phyloP scores from a whole-genome alignment of 2,329 filamentous ascomycete species.

The Trichoderma brevicompactum region DNA sequence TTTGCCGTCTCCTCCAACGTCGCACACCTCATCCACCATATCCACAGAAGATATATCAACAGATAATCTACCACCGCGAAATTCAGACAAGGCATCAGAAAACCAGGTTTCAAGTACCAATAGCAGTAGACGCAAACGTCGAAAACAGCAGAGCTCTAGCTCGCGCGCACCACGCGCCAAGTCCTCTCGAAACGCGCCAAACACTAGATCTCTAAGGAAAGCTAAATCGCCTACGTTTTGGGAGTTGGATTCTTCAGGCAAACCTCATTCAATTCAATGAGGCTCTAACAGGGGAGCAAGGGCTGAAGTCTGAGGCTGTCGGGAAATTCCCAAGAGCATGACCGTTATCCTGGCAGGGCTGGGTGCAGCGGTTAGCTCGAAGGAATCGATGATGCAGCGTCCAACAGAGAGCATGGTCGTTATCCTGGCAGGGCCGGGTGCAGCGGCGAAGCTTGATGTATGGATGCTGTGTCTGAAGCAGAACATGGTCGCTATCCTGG shows the following conservation, averaged over 20 bases:
- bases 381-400: not conserved
- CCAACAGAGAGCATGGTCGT: conserved; percentile 17
- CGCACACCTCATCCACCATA: not conserved
- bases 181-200: not conserved
- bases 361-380: conserved; percentile 13
- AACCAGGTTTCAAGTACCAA: not conserved
- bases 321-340: conserved; percentile 1
- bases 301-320: not conserved
- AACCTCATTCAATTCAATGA: not conserved
- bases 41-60: not conserved
- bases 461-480: not conserved
- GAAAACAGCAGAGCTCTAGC: not conserved
- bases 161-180: not conserved
- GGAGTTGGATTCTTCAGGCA: conserved; percentile 8
- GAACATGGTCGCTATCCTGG: conserved; percentile 22
- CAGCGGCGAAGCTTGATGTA: conserved; percentile 2
- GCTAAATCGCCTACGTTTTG: not conserved
- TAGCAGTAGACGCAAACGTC: not conserved
- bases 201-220: not conserved
- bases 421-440: conserved; percentile 23
- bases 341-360: conserved; percentile 19
- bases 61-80: too few species aligned
- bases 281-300: not conserved
- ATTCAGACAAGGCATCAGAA: not conserved
- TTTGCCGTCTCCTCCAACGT: not conserved